Conservation (phyloP, 495 filamentous ascomycete genomes). For the Penicillium soppii region DNA sequence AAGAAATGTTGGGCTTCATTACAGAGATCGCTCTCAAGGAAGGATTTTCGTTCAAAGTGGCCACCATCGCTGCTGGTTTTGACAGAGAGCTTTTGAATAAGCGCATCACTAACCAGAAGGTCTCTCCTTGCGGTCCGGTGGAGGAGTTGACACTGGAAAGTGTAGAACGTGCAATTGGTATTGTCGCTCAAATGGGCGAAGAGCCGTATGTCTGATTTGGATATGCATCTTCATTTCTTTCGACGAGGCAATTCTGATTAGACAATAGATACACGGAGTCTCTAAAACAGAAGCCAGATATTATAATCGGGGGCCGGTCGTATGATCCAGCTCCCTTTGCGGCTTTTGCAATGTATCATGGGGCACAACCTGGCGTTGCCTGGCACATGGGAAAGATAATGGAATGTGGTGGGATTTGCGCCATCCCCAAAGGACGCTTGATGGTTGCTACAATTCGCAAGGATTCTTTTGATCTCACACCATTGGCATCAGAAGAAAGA, state of each 20-base stretch:
- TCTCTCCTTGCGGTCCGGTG: constrained; percentile 33
- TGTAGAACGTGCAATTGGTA: constrained; percentile 29
- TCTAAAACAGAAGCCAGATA: constrained; percentile 38
- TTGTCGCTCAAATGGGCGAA: constrained; percentile 30
- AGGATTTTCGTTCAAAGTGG: constrained; percentile 37
- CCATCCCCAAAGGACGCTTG: constrained; percentile 41
- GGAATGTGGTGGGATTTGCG: constrained; percentile 51
- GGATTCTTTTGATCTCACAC: constrained; percentile 44
- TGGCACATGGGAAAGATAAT: constrained; percentile 54
- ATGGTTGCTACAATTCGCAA: constrained; percentile 36
- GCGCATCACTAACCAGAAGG: constrained; percentile 20
- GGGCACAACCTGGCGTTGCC: constrained; percentile 29
- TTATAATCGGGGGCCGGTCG: constrained; percentile 47
- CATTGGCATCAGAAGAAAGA: constrained; percentile 23
- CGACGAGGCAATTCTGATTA: not conserved
- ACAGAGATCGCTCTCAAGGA: constrained; percentile 23
- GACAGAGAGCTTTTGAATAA: constrained; percentile 28
- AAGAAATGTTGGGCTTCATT: constrained; percentile 39
- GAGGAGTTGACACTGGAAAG: constrained; percentile 36
- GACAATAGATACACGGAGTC: constrained; percentile 28
- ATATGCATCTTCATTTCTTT: not conserved
- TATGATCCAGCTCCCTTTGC: constrained; percentile 52
- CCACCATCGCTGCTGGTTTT: constrained; percentile 39
- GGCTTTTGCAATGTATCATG: constrained; percentile 37
- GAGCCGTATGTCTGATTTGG: constrained; percentile 17